Conservation (phyloP, 2,329 filamentous ascomycete genomes). For the Juglanconis juglandina region DNA sequence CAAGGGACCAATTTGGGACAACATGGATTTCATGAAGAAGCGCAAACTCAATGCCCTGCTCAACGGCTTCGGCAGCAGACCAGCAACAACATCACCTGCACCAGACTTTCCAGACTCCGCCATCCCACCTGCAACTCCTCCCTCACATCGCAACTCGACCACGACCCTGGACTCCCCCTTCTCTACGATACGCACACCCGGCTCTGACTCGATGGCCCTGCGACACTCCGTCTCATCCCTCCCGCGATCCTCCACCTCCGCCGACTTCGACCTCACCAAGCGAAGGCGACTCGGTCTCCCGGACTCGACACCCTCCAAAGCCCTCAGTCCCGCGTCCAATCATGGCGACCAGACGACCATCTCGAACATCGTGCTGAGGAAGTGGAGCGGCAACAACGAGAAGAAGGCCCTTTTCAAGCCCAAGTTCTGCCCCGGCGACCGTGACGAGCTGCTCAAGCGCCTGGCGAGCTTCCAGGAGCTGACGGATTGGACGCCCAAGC, state of each 20-base stretch:
- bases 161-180: slow-evolving; percentile 12
- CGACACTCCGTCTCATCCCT: slow-evolving; percentile 21
- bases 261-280: slow-evolving; percentile 45
- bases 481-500: slow-evolving; percentile 91
- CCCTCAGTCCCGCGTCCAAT: slow-evolving; percentile 13
- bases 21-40: slow-evolving; percentile 51
- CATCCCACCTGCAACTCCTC: slow-evolving; percentile 24
- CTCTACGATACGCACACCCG: slow-evolving; percentile 17
- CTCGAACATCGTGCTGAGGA: slow-evolving; percentile 40
- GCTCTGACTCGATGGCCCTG: slow-evolving; percentile 21
- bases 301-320: slow-evolving; percentile 36
- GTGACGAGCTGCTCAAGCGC: slow-evolving; percentile 74
- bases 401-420: slow-evolving; percentile 39
- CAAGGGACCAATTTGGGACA: not conserved
- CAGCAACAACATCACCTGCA: slow-evolving; percentile 33
- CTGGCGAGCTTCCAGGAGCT: slow-evolving; percentile 88
- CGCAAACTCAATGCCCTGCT: slow-evolving; percentile 77
- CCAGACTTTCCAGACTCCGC: slow-evolving; percentile 33
- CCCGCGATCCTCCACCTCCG: slow-evolving; percentile 22
- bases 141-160: slow-evolving; percentile 15
- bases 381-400: slow-evolving; percentile 32
- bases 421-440: slow-evolving; percentile 83
- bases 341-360: slow-evolving; percentile 29
- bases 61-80: slow-evolving; percentile 57
- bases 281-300: slow-evolving; percentile 49